Base-by-base conservation (phyloP, 2,329 filamentous ascomycete species). In the Leptographium procerum region DNA sequence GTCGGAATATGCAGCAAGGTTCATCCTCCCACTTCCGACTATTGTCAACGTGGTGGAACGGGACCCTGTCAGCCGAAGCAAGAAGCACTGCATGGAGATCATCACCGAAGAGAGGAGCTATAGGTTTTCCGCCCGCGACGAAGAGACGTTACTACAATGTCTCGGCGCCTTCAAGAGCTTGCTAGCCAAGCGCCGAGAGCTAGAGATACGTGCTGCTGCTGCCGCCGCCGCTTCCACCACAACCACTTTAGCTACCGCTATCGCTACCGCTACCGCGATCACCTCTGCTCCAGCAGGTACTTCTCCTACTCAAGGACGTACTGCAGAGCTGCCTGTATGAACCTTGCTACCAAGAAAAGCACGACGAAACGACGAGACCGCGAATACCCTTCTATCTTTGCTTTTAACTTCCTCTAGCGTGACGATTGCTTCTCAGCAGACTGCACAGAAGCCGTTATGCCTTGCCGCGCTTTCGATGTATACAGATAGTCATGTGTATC, bases 1-100 rank as follows among this genome's bases (percentile, higher is more conserved):
- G 62, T 78, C 85, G 63, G 94, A 99, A 73, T 97, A 97, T 70
- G 86, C 88, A 14, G 89, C 91, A 0, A 79, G 88, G 61, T 86
- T 91, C 65, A 88, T 99, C 65, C 76, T 96, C 36, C 84, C 88
- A 4, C 83, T 97, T 65, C 77, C 83, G 10, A 84, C 79, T 57
- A 85, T 99, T 57, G 87, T 97, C 66, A 89, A 95, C 65, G 91
- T 89, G 1, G 91, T 96, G 26, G 94, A 97, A 67, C 89, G 96
- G 57, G 90, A 97, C 65, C 87, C 91, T 0, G 75, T 95, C 62
- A 92, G 88, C 66, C 87, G 82, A 67, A 94, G 85, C 65, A 96
- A 96, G 75, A 81, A 79, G 52, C 85, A 88, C 68, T 97, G 94
- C 71, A 79, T 97, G 69, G 92, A 97, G 71, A 81, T 97, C 66